Conservation (phyloP, 305 asterid genomes). For the Nicotiana rustica region DNA sequence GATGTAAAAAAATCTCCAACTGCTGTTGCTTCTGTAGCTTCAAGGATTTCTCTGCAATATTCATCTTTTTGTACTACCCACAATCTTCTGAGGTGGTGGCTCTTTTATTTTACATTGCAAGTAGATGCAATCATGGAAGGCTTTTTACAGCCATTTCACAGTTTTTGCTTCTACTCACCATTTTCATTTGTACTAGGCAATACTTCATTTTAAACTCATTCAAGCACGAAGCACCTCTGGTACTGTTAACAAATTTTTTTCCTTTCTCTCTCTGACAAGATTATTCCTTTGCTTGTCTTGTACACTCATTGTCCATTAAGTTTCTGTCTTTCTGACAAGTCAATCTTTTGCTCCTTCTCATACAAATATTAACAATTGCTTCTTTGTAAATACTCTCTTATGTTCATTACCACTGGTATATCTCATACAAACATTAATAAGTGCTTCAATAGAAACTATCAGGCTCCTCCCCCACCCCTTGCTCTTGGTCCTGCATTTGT, state of each 20-base stretch:
- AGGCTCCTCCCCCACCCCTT: neutral
- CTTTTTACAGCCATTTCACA: neutral
- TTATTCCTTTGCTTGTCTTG: conserved; percentile 8
- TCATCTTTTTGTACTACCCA: conserved; percentile 17
- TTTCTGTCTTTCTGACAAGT: conserved; percentile 10
- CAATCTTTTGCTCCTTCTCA: conserved; percentile 14
- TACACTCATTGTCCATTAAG: neutral
- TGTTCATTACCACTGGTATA: neutral
- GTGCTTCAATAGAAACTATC: neutral
- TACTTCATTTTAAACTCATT: neutral
- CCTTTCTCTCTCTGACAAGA: neutral
- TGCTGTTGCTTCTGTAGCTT: neutral
- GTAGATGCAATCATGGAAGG: conserved; percentile 21
- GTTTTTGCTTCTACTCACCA: neutral
- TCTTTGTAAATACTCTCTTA: conserved; percentile 13
- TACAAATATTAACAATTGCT: neutral
- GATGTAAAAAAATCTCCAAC: conserved; percentile 18
- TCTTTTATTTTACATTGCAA: neutral
- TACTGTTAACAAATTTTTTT: conserved; percentile 17
- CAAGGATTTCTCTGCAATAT: conserved; percentile 11
- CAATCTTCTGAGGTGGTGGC: conserved; percentile 26
- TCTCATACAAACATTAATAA: neutral
- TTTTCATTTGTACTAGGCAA: conserved; percentile 1
- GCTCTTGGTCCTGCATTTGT: conserved; percentile 12
- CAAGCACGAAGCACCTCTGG: neutral